These are phyloP conservation scores for Solanum clarkiae DNA, from an alignment of 257 asterid species.

Conservation along the genomic window DNA sequence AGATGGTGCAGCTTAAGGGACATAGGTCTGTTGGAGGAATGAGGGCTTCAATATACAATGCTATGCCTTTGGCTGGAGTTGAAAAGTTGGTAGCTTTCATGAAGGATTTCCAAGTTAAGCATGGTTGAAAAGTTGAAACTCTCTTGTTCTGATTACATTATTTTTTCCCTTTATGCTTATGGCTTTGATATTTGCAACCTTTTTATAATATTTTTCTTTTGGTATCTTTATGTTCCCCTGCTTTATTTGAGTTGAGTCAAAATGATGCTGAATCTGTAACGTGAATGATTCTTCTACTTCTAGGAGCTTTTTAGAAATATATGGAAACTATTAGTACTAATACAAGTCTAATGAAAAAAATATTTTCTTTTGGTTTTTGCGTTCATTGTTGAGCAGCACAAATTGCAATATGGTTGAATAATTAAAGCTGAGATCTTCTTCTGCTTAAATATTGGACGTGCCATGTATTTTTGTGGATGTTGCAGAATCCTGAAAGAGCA, in stretches of 20 bases:
- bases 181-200: not conserved
- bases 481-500: not conserved
- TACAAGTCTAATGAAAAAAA: not conserved
- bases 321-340: not conserved
- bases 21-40: slow-evolving; percentile 94
- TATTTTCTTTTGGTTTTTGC: not conserved
- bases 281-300: not conserved
- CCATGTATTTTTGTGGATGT: not conserved
- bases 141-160: not conserved
- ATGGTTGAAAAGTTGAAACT: slow-evolving; percentile 18
- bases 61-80: slow-evolving; percentile 91
- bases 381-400: not conserved
- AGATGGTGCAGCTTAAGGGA: slow-evolving; percentile 97
- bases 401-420: not conserved
- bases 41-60: slow-evolving; percentile 97
- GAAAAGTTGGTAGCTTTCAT: slow-evolving; percentile 86
- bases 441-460: not conserved
- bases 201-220: not conserved
- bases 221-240: not conserved
- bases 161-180: not conserved
- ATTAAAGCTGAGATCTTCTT: not conserved
- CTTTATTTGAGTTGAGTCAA: not conserved
- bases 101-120: slow-evolving; percentile 92
- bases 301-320: not conserved
- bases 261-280: not conserved